Base-by-base conservation (phyloP, 495 filamentous ascomycete genomes). In the Trichocladium uniseriatum region DNA sequence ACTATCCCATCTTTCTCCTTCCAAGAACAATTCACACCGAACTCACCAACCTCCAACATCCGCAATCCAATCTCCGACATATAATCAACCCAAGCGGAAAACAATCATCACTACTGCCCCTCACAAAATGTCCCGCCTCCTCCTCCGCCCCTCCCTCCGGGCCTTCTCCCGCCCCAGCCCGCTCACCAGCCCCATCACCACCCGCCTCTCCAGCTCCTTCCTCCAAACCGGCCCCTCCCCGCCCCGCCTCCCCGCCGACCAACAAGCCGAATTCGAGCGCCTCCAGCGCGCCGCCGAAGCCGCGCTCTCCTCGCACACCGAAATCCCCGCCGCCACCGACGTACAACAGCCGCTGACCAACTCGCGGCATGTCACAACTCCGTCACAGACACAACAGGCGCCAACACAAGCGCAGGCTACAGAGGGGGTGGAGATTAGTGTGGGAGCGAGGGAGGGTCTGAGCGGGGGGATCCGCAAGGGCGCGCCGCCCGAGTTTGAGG, bases 231-330 rank as follows among this genome's bases (percentile, higher is more conserved):
- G 72, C 8, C 89, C 91, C 15, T 69, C 90, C 5, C 91, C 91
- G 7, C 89, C 86, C 0, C 83, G 85, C 13, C 84, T 96, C 4
- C 85, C 91, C 4, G 80, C 87, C 52, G 81, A 85, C 67, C 84
- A 95, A 57, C 91, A 97, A 71, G 86, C 88, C 63, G 82, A 95
- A 44, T 96, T 94, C 65, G 91, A 97, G 66, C 75, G 81, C 2
- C 83, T 97, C 7, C 91, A 95, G 54, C 70, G 68, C 52, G 65
- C 64, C 9, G 72, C 72, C 49, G 70, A 70, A 53, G 72, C 38
- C 34, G 52, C 53, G 2, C 43, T 60, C 10, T 54, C 53, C 34
- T 56, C 58, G 29, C 62, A 63, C 53, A 58, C 34, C 45, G 40
- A 9, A 54, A 58, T 46, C 52, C 39, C 54, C 36, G 11, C 21